Conservation (phyloP, 1,139 yeast species). For the Geotrichum histeridarum region DNA sequence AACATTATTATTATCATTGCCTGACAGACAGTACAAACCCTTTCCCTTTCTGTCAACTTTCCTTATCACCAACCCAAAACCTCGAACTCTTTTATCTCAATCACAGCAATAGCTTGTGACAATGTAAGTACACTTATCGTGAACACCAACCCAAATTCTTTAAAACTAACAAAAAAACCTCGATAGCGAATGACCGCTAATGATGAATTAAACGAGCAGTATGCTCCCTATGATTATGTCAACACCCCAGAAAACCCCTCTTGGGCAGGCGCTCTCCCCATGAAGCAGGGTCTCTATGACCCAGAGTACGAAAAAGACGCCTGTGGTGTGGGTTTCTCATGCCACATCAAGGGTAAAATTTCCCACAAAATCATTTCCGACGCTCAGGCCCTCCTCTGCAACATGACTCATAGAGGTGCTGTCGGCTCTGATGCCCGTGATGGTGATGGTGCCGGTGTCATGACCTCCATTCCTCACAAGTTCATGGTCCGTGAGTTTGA, state of each 20-base stretch:
- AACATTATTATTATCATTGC: too few species aligned
- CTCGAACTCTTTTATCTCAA: background rate
- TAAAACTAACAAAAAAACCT: background rate
- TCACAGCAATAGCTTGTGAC: constrained; percentile 2
- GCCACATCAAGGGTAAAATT: constrained; percentile 81
- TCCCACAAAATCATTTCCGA: constrained; percentile 93
- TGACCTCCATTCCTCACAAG: constrained; percentile 86
- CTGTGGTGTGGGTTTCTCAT: constrained; percentile 97
- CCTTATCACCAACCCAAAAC: constrained; percentile 2
- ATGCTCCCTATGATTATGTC: constrained; percentile 55
- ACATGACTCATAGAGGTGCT: constrained; percentile 99
- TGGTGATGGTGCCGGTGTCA: constrained; percentile 98
- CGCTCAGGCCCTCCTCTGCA: constrained; percentile 76
- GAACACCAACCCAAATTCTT: background rate
- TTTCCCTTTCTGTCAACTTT: background rate
- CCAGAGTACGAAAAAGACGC: constrained; percentile 95
- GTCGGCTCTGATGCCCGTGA: constrained; percentile 92
- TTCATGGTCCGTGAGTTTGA: constrained; percentile 81
- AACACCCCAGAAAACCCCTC: constrained; percentile 75
- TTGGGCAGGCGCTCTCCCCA: constrained; percentile 89
- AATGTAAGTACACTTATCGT: constrained; percentile 6
- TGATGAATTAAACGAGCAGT: constrained; percentile 28
- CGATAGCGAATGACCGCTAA: constrained; percentile 16
- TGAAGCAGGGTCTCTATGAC: constrained; percentile 83
- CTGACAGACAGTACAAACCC: background rate